Evolutionary conservation across 768 basidiomycete species (phyloP).

Genomic region (Lanmaoa rubissima): DNA sequence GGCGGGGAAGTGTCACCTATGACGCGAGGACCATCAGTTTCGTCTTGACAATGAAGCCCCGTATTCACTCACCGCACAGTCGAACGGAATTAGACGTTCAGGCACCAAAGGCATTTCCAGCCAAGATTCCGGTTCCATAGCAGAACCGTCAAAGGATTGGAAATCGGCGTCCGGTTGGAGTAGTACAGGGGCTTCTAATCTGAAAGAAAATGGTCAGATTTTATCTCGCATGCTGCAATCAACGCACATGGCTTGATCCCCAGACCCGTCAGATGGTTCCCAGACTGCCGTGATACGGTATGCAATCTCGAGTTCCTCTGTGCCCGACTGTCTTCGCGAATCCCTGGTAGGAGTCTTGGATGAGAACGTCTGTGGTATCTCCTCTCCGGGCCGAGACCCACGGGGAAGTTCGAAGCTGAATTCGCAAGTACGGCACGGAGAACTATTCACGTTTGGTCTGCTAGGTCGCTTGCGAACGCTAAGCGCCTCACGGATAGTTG

Average conservation of each 20-base stretch:
- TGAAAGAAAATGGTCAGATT: constrained; percentile 26
- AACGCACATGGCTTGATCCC: constrained; percentile 49
- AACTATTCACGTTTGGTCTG: constrained; percentile 37
- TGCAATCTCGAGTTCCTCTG: constrained; percentile 43
- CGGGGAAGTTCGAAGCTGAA: constrained; percentile 60
- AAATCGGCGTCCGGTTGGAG: constrained; percentile 60
- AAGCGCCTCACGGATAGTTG: constrained; percentile 33
- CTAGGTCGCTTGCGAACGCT: constrained; percentile 48
- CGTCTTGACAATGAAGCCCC: background rate
- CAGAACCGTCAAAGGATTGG: constrained; percentile 51
- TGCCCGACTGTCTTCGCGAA: constrained; percentile 23
- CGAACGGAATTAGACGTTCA: constrained; percentile 62
- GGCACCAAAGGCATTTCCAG: constrained; percentile 63
- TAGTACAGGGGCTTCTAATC: constrained; percentile 64
- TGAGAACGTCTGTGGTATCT: constrained; percentile 60
- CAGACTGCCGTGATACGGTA: constrained; percentile 59
- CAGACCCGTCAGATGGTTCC: constrained; percentile 50
- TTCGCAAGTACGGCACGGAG: constrained; percentile 33
- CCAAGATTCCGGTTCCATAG: constrained; percentile 52
- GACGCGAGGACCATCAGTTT: constrained; percentile 1
- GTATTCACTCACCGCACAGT: constrained; percentile 57
- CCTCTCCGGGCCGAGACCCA: constrained; percentile 48
- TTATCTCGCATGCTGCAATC: background rate
- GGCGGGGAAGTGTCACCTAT: constrained; percentile 61
- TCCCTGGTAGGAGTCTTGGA: constrained; percentile 33